Base-by-base conservation (phyloP, 768 basidiomycete genomes). In the Dioszegia aurantiaca region DNA sequence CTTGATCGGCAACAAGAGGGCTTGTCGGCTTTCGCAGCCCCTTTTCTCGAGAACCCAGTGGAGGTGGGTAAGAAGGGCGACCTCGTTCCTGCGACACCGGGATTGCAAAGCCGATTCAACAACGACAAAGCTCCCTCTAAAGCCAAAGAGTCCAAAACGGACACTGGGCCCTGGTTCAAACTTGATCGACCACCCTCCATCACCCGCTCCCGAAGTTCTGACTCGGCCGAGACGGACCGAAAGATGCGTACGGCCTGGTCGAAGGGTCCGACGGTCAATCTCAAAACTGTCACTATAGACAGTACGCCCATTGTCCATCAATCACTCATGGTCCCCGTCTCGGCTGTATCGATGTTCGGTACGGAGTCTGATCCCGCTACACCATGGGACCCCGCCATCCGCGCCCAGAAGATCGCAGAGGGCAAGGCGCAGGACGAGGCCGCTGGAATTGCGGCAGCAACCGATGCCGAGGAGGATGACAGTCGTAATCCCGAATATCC, bases 321-420 rank as follows among this genome's bases (percentile, higher is more conserved):
- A 26, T 23, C 46, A 12, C 48, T 67, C 26, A 30, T 27, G 11
- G 61, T 63, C 4, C 68, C 70, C 23, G 44, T 63, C 3, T 67
- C 70, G 14, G 67, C 72, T 1, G 9, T 55, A 5, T 68, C 68
- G 4, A 51, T 59, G 27, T 68, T 61, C 41, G 64, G 60, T 3
- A 70, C 67, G 1, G 72, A 70, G 12, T 73, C 72, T 19, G 72
- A 73, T 45, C 72, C 72, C 4, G 72, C 72, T n/a, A 65, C 69
- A 16, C 69, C 72, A 0, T 73, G 60, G 58, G 69, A 73, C 42
- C 55, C 55, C 10, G 55, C 55, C 12, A 10, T 56, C 2, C 44
- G 27, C n/a, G 55, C 55, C 14, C 16, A 17, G 16, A 33, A 27
- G 27, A 17, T 47, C 30, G 55, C 55, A 17, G 36, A 56, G 14